phyloP scores from a whole-genome alignment of 164 flowering plant species.

The Piper betle region DNA sequence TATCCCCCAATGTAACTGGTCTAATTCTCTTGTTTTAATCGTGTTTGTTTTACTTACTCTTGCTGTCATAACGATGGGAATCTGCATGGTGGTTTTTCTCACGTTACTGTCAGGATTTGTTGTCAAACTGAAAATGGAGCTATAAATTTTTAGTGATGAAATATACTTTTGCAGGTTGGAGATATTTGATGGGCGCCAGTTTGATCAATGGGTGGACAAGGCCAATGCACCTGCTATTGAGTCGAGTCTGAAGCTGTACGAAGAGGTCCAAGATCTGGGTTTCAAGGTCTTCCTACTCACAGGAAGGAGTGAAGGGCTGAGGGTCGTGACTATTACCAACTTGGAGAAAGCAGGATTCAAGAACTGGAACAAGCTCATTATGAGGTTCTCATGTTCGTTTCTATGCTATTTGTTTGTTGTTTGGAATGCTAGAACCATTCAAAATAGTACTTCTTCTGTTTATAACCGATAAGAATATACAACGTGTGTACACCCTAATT shows the following conservation, averaged over 20 bases:
- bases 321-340: constrained; percentile 55
- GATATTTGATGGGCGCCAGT: constrained; percentile 42
- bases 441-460: too few species aligned
- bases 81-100: too few species aligned
- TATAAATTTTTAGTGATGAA: background rate
- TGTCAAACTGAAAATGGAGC: background rate
- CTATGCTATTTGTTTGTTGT: background rate
- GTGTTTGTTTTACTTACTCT: too few species aligned
- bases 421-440: too few species aligned
- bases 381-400: constrained; percentile 32
- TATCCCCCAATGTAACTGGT: background rate
- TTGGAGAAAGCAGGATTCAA: constrained; percentile 57
- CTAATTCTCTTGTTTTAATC: too few species aligned
- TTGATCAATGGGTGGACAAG: constrained; percentile 79
- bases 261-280: constrained; percentile 49
- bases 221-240: constrained; percentile 54
- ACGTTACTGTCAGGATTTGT: too few species aligned
- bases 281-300: constrained; percentile 74
- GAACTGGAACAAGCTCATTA: constrained; percentile 73
- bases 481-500: too few species aligned
- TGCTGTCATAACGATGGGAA: too few species aligned
- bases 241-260: constrained; percentile 64
- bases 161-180: constrained; percentile 38
- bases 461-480: too few species aligned
- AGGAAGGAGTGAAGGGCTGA: constrained; percentile 66